Percentiles rank a stretch among this genome's conserved stretches.
Conservation (phyloP, 805 yeast genomes). For the Ogataea degrootiae region DNA sequence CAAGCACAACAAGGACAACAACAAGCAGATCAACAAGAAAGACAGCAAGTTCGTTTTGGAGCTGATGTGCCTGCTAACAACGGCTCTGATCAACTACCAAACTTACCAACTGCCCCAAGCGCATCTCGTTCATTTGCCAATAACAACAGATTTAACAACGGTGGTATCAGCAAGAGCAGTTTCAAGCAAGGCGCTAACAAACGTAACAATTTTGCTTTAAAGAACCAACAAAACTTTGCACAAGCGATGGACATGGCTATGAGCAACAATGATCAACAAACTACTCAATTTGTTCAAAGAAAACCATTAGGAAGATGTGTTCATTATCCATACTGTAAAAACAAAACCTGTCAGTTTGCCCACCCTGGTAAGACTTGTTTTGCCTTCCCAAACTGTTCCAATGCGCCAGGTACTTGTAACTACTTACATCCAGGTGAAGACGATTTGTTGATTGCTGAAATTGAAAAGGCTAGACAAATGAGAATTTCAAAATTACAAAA, state of each 20-base stretch:
- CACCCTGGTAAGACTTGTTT: slow-evolving; percentile 79
- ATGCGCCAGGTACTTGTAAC: slow-evolving; percentile 77
- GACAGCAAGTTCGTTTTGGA: slow-evolving; percentile 27
- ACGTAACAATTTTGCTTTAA: slow-evolving; percentile 27
- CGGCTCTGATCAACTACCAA: neutral
- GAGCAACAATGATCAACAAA: slow-evolving; percentile 18
- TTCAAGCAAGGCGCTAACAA: slow-evolving; percentile 1
- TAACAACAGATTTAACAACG: too few species aligned
- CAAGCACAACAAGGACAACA: slow-evolving; percentile 13
- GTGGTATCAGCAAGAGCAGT: neutral
- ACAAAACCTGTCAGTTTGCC: slow-evolving; percentile 62
- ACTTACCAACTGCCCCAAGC: slow-evolving; percentile 10
- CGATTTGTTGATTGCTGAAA: slow-evolving; percentile 61
- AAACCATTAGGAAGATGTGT: slow-evolving; percentile 61
- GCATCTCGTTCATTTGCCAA: slow-evolving; percentile 20
- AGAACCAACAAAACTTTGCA: slow-evolving; percentile 37
- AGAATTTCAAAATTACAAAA: slow-evolving; percentile 16
- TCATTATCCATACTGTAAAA: slow-evolving; percentile 65
- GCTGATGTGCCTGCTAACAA: neutral
- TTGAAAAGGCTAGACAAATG: slow-evolving; percentile 50
- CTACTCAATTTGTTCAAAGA: slow-evolving; percentile 38
- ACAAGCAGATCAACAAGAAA: slow-evolving; percentile 20
- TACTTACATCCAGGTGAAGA: slow-evolving; percentile 85
- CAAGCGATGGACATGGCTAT: slow-evolving; percentile 36
- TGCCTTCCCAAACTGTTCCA: slow-evolving; percentile 73